These are phyloP conservation scores for Globisporangium ultimum DNA, from an alignment of 352 stramenopile species.

Conservation along the genomic window DNA sequence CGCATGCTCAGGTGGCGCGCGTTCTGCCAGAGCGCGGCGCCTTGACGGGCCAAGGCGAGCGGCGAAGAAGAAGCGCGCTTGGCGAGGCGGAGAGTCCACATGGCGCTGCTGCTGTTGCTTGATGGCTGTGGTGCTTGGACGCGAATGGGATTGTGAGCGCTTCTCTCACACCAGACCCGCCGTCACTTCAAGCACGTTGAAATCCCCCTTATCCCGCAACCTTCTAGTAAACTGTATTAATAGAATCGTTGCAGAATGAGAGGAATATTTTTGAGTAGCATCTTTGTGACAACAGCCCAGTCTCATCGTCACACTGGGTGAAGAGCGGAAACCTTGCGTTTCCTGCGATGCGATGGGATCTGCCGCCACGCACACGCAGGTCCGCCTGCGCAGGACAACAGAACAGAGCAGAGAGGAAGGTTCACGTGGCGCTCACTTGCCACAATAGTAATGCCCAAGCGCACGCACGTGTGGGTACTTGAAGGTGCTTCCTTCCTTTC, in stretches of 20 bases:
- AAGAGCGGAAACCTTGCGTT: neutral
- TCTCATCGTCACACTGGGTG: neutral
- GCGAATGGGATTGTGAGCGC: constrained; percentile 1
- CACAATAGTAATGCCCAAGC: too few relatives aligned
- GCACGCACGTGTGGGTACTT: too few relatives aligned
- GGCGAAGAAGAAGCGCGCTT: constrained; percentile 3
- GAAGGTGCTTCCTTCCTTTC: too few relatives aligned
- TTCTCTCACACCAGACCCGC: neutral
- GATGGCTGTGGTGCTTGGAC: neutral
- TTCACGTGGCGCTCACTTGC: too few relatives aligned
- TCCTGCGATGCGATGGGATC: neutral
- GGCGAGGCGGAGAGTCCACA: constrained; percentile 10
- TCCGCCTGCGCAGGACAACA: neutral
- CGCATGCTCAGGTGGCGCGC: constrained; percentile 21
- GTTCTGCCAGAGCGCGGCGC: neutral
- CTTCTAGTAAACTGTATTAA: too few relatives aligned
- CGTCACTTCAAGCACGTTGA: neutral
- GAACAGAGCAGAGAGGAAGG: neutral
- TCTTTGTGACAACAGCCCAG: neutral
- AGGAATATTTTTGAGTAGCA: neutral
- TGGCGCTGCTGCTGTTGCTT: constrained; percentile 6
- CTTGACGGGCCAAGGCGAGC: neutral
- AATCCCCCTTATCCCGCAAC: neutral
- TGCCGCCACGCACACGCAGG: neutral
- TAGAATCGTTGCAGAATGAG: neutral